Evolutionary conservation across 139 green algal species (phyloP).

Genomic region (Chara braunii): DNA sequence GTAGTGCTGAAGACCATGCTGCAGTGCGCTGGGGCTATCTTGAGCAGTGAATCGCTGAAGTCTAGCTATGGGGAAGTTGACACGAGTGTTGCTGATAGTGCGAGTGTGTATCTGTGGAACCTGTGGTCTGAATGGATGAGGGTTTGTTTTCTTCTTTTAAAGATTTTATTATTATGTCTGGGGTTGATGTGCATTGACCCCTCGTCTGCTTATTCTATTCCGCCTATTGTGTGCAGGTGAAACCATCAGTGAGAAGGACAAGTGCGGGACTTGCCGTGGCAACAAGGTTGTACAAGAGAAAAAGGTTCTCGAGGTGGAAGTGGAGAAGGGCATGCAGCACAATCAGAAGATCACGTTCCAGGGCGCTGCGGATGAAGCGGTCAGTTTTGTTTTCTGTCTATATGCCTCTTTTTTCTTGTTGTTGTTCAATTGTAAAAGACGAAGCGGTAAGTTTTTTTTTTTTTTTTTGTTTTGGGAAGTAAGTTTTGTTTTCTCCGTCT

Average conservation of each 20-base stretch:
- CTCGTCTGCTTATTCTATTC: no score
- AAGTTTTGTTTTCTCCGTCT: conserved; percentile 1
- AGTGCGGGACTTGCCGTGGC: conserved; percentile 56
- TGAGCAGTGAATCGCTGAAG: no score
- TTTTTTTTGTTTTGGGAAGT: conserved; percentile 14
- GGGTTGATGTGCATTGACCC: no score
- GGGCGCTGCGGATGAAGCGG: conserved; percentile 74
- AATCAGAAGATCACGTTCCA: conserved; percentile 80
- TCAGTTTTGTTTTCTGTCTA: conserved; percentile 21
- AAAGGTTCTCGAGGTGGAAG: conserved; percentile 92
- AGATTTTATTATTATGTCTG: no score
- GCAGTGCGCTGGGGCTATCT: no score
- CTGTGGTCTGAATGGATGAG: no score
- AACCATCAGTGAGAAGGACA: conserved; percentile 55
- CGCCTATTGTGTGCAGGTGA: no score
- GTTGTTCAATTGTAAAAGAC: background rate
- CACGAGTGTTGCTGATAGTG: no score
- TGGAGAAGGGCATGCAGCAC: conserved; percentile 87
- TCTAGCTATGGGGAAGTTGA: no score
- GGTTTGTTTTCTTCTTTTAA: no score
- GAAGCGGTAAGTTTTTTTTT: conserved; percentile 9
- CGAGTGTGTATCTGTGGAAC: no score
- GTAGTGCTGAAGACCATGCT: no score
- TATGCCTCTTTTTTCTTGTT: background rate
- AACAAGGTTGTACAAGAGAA: conserved; percentile 51